Evolutionary conservation across 2,329 filamentous ascomycete species (phyloP).

Genomic region (Ascomycota sp.): DNA sequence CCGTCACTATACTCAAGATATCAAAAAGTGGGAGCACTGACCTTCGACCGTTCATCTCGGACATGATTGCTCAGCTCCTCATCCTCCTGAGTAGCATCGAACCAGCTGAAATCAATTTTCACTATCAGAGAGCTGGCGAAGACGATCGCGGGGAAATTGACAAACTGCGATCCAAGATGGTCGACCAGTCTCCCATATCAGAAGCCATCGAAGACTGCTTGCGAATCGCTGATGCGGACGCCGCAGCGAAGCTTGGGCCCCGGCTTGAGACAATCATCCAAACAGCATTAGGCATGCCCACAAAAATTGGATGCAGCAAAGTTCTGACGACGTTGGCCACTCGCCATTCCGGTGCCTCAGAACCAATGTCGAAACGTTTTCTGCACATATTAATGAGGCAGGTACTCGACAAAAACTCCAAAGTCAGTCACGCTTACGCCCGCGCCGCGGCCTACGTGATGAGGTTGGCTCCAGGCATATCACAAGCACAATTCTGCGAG

Average conservation of each 20-base stretch:
- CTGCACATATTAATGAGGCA: constrained; percentile 62
- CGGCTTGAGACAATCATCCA: constrained; percentile 64
- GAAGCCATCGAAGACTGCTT: constrained; percentile 82
- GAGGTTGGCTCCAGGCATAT: constrained; percentile 29
- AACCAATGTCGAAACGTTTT: constrained; percentile 54
- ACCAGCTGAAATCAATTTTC: constrained; percentile 73
- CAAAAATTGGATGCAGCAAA: constrained; percentile 77
- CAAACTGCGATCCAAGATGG: constrained; percentile 60
- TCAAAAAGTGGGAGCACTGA: constrained; percentile 73
- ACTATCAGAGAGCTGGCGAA: constrained; percentile 77
- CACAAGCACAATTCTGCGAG: constrained; percentile 28
- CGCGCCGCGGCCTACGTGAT: constrained; percentile 72
- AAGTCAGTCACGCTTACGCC: constrained; percentile 78
- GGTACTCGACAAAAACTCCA: constrained; percentile 79
- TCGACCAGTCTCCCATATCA: constrained; percentile 73
- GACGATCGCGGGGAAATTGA: constrained; percentile 80
- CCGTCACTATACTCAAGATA: constrained; percentile 67
- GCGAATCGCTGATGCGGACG: constrained; percentile 56
- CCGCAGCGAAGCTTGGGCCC: constrained; percentile 56
- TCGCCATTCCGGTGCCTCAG: constrained; percentile 54
- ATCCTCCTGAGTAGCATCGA: constrained; percentile 73
- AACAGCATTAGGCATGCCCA: constrained; percentile 72
- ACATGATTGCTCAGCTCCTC: constrained; percentile 63
- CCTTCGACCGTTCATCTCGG: constrained; percentile 61
- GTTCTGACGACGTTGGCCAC: constrained; percentile 73